Percentiles rank a stretch among this genome's conserved stretches.
These are phyloP conservation scores for Mucor plumbeus DNA, from an alignment of 371 early-diverging fungal species.

Conservation along the genomic window DNA sequence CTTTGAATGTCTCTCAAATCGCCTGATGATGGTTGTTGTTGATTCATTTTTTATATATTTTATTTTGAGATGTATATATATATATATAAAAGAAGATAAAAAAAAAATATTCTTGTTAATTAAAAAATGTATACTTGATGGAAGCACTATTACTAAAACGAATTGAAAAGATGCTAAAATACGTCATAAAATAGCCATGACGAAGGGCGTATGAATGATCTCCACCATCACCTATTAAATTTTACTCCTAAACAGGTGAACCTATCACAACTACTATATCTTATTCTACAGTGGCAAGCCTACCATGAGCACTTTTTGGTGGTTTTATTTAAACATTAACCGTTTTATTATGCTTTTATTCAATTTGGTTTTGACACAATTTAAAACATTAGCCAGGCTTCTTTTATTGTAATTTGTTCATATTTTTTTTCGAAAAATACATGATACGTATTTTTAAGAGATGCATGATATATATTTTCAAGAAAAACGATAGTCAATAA, in stretches of 20 bases:
- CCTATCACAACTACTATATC: neutral
- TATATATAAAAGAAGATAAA: constrained; percentile 4
- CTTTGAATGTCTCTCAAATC: constrained; percentile 21
- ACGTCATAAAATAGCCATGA: constrained; percentile 14
- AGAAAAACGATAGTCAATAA: no score
- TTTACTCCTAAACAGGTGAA: neutral
- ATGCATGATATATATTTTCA: no score
- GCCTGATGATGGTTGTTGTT: constrained; percentile 25
- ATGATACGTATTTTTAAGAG: no score
- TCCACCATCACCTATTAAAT: neutral
- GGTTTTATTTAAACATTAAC: no score
- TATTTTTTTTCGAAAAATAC: no score
- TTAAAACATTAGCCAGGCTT: no score
- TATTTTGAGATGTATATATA: neutral
- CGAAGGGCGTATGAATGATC: constrained; percentile 2
- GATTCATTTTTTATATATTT: constrained; percentile 7
- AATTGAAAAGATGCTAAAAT: neutral
- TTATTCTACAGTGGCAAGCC: no score
- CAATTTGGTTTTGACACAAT: no score
- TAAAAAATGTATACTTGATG: neutral
- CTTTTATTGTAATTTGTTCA: no score
- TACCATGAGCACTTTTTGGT: no score
- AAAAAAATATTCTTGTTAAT: neutral
- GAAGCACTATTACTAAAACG: neutral
- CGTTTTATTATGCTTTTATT: no score